Base-by-base conservation (phyloP, 768 basidiomycete genomes). In the Suillus paluster region DNA sequence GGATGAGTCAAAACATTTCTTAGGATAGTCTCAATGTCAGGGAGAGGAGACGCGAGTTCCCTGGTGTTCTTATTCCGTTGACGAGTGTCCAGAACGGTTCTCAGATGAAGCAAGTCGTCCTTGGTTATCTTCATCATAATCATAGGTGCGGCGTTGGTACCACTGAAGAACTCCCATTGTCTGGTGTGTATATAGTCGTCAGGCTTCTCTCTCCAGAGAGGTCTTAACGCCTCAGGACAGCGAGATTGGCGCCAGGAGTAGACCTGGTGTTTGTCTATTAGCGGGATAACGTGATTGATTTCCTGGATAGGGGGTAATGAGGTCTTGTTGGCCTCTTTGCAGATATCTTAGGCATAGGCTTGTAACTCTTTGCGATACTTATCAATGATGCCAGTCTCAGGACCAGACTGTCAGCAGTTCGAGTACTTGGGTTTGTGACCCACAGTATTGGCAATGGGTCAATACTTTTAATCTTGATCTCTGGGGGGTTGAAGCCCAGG, bases 221-320 rank as follows among this genome's bases (percentile, higher is more conserved):
- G 48, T 19, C 67, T 62, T 14, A 71, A 61, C 8, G 68, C 67
- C 23, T 78, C 77, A 7, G 77, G 76, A 58, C 82, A 84, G 17
- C 65, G 55, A 2, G 72, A 71, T 2, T 70, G 72, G 6, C 71
- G 63, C n/a, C n/a, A n/a, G n/a, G n/a, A n/a, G n/a, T n/a, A n/a
- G n/a, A n/a, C n/a, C n/a, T n/a, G n/a, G n/a, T 77, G 77, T 81
- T 0, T 64, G 50, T 78, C 75, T 33, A 71, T 73, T 5, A 79
- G 45, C 0, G 74, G 74, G 6, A 80, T 80, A 2, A 38, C 49
- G 62, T 80, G 75, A 60, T 79, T 80, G 27, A 80, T 75, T 0
- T 45, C 73, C 3, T 77, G 50, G 12, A 52, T 14, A 14, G 50
- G 50, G 27, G 50, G 50, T 25, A 52, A 52, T 12, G 12, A 14